Percentiles rank a stretch among this genome's conserved stretches.
These are phyloP conservation scores for Aspergillus novofumigatus DNA, from an alignment of 2,329 filamentous ascomycete species.

Conservation along the genomic window DNA sequence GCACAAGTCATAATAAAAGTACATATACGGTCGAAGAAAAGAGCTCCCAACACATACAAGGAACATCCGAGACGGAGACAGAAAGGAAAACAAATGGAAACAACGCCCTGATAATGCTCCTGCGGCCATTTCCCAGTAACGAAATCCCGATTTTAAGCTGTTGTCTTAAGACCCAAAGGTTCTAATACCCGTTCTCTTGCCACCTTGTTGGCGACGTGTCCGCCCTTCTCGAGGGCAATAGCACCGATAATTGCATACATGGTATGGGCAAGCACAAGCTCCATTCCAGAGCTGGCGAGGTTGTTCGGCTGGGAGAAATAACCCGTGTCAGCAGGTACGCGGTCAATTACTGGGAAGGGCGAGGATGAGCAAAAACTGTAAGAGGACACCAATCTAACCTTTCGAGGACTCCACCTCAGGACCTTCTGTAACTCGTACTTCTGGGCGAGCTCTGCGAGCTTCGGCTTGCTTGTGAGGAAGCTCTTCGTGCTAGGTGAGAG, in stretches of 20 bases:
- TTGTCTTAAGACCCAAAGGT: slow-evolving; percentile 40
- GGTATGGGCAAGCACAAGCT: slow-evolving; percentile 70
- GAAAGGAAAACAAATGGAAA: slow-evolving; percentile 19
- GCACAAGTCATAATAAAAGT: slow-evolving; percentile 28
- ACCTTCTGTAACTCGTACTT: slow-evolving; percentile 69
- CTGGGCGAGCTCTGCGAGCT: slow-evolving; percentile 64
- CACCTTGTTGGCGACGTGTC: slow-evolving; percentile 68
- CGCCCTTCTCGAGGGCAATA: slow-evolving; percentile 81
- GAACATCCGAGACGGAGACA: slow-evolving; percentile 18
- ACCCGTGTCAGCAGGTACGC: not conserved
- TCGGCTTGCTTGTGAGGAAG: slow-evolving; percentile 59
- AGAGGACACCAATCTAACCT: slow-evolving; percentile 51
- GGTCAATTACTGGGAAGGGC: not conserved
- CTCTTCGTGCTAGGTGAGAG: slow-evolving; percentile 59
- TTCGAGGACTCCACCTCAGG: slow-evolving; percentile 81
- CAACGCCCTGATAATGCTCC: slow-evolving; percentile 39
- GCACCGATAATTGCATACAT: slow-evolving; percentile 86
- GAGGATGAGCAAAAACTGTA: slow-evolving; percentile 2
- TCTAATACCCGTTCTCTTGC: slow-evolving; percentile 72
- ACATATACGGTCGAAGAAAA: slow-evolving; percentile 26
- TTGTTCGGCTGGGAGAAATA: slow-evolving; percentile 53
- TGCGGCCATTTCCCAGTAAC: slow-evolving; percentile 19
- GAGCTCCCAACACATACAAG: slow-evolving; percentile 17
- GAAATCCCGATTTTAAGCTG: slow-evolving; percentile 16
- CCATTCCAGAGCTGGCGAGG: slow-evolving; percentile 66